phyloP scores from a whole-genome alignment of 345 rosid genomes.

The Ceriops zippeliana region DNA sequence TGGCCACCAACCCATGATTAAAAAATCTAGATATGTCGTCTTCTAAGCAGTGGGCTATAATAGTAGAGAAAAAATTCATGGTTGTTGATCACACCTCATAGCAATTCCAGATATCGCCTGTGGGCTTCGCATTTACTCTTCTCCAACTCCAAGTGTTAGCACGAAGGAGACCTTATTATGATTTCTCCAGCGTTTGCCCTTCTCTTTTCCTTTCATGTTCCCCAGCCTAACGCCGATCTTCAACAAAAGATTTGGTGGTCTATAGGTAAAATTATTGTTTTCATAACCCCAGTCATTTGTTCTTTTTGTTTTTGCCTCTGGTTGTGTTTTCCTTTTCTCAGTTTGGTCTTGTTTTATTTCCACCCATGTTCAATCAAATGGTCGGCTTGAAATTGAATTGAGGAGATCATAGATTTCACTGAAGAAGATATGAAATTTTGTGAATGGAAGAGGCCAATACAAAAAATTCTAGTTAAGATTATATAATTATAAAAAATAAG shows the following conservation, averaged over 20 bases:
- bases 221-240: slow-evolving; percentile 2
- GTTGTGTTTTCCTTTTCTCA: neutral
- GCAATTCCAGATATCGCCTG: no score
- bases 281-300: slow-evolving; percentile 11
- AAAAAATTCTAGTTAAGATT: neutral
- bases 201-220: slow-evolving; percentile 8
- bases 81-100: no score
- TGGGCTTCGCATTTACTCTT: no score
- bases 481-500: no score
- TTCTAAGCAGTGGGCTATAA: no score
- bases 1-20: no score
- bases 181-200: slow-evolving; percentile 17
- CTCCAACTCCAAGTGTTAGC: no score
- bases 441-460: slow-evolving; percentile 52
- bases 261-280: slow-evolving; percentile 8
- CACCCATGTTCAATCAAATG: slow-evolving; percentile 7
- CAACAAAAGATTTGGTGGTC: slow-evolving; percentile 4
- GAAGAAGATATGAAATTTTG: slow-evolving; percentile 10
- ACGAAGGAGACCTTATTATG: neutral
- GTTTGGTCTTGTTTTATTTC: neutral
- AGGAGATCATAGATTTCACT: neutral
- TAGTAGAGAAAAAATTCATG: no score
- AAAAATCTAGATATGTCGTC: no score
- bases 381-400: slow-evolving; percentile 23
- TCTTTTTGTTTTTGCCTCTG: slow-evolving; percentile 13